Conservation (phyloP, 176 grass and related monocot genomes). For the Carex kokanica region DNA sequence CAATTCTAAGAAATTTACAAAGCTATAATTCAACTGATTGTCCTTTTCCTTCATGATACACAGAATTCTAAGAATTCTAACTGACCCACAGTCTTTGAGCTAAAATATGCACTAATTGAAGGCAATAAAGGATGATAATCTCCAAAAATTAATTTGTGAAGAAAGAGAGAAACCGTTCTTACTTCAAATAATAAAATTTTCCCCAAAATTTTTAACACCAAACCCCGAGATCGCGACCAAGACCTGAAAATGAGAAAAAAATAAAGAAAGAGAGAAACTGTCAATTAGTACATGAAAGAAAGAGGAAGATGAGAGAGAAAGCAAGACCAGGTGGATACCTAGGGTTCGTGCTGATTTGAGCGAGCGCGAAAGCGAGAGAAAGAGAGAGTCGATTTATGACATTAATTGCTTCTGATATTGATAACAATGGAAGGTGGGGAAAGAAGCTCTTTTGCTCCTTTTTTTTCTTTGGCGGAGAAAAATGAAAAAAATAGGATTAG, state of each 20-base stretch:
- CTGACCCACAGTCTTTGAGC: not conserved
- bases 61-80: not conserved
- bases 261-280: not conserved
- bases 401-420: not conserved
- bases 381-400: not conserved
- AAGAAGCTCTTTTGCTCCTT: not conserved
- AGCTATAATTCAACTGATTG: not conserved
- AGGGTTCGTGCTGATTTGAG: not conserved
- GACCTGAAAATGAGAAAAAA: not conserved
- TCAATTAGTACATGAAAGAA: not conserved
- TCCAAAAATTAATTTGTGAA: not conserved
- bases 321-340: not conserved
- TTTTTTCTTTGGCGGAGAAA: slow-evolving; percentile 7
- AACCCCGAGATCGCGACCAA: not conserved
- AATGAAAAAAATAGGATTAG: not conserved
- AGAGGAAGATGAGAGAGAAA: not conserved
- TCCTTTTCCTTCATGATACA: not conserved
- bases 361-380: not conserved
- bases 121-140: not conserved
- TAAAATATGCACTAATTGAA: not conserved
- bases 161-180: not conserved
- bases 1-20: not conserved
- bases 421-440: not conserved
- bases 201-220: not conserved
- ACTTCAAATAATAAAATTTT: not conserved